phyloP scores from a whole-genome alignment of 1,284 basidiomycete species.

The Rhodotorula sp. region DNA sequence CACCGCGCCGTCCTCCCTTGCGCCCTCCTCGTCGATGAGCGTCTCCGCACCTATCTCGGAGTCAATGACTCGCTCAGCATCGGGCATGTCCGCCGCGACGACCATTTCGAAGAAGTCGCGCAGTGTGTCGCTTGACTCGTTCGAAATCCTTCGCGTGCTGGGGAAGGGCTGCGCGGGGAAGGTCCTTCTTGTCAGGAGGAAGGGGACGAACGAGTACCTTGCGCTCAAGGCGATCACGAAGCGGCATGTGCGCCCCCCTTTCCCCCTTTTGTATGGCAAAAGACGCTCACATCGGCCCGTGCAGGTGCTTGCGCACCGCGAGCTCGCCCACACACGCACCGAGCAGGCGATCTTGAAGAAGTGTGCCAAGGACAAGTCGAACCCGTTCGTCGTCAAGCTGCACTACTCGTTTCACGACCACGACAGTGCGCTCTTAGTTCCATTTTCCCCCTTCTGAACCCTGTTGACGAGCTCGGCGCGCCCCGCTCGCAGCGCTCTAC shows the following conservation, averaged over 20 bases:
- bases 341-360: slow-evolving; percentile 90
- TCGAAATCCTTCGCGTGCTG: slow-evolving; percentile 92
- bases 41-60: too few species aligned
- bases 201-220: slow-evolving; percentile 68
- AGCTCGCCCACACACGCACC: slow-evolving; percentile 90
- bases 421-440: slow-evolving; percentile 58
- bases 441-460: too few species aligned
- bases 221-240: slow-evolving; percentile 97
- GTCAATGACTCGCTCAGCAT: slow-evolving; percentile 18
- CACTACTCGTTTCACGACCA: slow-evolving; percentile 96
- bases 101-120: slow-evolving; percentile 7
- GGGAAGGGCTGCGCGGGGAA: slow-evolving; percentile 97
- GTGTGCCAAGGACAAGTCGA: slow-evolving; percentile 65
- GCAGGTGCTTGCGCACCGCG: slow-evolving; percentile 91
- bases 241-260: slow-evolving; percentile 52
- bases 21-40: background rate
- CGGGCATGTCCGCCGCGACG: slow-evolving; percentile 1
- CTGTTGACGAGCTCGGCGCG: background rate
- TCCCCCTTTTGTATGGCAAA: rapidly evolving
- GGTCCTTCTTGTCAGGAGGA: slow-evolving; percentile 60
- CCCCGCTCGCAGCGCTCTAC: slow-evolving; percentile 61
- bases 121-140: slow-evolving; percentile 68
- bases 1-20: background rate
- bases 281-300: background rate
- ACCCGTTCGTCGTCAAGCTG: slow-evolving; percentile 90